A percentile compares a stretch with the other conserved stretches of the same genome.
These are phyloP conservation scores for Pistacia integerrima DNA, from an alignment of 345 rosid species.

Conservation along the genomic window DNA sequence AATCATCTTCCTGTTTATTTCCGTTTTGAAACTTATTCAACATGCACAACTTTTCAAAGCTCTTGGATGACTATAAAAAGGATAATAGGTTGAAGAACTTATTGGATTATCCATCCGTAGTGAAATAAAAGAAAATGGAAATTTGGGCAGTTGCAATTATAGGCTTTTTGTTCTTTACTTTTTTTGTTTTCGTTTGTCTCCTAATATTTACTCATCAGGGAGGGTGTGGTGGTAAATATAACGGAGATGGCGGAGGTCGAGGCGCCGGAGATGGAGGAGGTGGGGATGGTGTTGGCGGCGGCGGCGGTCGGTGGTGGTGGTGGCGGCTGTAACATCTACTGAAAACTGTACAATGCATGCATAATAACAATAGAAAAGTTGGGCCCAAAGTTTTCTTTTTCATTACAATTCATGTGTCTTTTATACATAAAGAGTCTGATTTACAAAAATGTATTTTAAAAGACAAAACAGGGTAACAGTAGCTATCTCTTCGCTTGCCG, in stretches of 20 bases:
- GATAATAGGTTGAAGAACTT: neutral
- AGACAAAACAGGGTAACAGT: no score
- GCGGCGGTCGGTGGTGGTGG: neutral
- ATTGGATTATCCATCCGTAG: neutral
- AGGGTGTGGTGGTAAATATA: neutral
- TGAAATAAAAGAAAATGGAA: slow-evolving; percentile 1
- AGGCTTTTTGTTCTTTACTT: neutral
- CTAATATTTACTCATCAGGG: neutral
- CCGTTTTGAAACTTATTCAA: neutral
- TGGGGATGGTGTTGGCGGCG: no score
- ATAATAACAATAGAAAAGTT: no score
- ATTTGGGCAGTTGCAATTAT: slow-evolving; percentile 6
- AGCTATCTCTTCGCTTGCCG: no score
- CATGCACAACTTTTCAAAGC: neutral
- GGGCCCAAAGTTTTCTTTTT: no score
- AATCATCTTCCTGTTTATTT: neutral
- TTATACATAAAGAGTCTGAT: no score
- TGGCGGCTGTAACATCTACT: no score
- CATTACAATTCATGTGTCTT: no score
- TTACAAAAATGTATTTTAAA: no score
- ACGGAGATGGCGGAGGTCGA: neutral
- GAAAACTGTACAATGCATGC: no score
- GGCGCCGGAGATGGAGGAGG: neutral
- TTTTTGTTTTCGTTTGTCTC: neutral
- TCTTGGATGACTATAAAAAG: slow-evolving; percentile 8